Evolutionary conservation across 306 rosid genomes (phyloP).

Genomic region (Cucurbita pepo): DNA sequence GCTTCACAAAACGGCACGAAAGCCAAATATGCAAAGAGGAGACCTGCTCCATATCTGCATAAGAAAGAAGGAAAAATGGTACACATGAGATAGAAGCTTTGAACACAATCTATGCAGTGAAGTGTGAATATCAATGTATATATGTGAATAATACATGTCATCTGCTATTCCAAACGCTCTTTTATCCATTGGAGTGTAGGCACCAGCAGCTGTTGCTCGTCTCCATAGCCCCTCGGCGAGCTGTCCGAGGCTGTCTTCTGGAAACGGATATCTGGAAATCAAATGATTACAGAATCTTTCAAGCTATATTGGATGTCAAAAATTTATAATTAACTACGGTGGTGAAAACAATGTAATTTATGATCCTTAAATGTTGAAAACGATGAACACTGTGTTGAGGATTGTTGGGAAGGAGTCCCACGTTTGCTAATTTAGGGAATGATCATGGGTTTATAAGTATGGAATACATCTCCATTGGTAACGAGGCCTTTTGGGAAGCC

Average conservation of each 20-base stretch:
- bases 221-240: constrained; percentile 84
- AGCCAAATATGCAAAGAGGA: constrained; percentile 74
- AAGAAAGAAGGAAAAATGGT: constrained; percentile 1
- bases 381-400: background rate
- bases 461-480: too few species aligned
- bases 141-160: constrained; percentile 50
- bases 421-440: too few species aligned
- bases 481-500: too few species aligned
- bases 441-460: too few species aligned
- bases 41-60: constrained; percentile 89
- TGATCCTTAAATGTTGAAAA: background rate
- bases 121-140: constrained; percentile 9
- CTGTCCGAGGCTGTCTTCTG: constrained; percentile 35
- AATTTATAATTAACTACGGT: background rate
- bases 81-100: constrained; percentile 1
- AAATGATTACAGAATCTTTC: background rate
- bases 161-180: constrained; percentile 92
- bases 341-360: background rate
- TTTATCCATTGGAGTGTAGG: constrained; percentile 58
- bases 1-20: constrained; percentile 90
- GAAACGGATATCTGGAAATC: constrained; percentile 36
- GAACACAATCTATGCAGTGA: constrained; percentile 11
- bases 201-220: constrained; percentile 71
- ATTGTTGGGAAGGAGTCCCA: too few species aligned
- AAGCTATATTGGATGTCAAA: constrained; percentile 7